Conservation (phyloP, 768 basidiomycete species). For the Lactifluus volemus region DNA sequence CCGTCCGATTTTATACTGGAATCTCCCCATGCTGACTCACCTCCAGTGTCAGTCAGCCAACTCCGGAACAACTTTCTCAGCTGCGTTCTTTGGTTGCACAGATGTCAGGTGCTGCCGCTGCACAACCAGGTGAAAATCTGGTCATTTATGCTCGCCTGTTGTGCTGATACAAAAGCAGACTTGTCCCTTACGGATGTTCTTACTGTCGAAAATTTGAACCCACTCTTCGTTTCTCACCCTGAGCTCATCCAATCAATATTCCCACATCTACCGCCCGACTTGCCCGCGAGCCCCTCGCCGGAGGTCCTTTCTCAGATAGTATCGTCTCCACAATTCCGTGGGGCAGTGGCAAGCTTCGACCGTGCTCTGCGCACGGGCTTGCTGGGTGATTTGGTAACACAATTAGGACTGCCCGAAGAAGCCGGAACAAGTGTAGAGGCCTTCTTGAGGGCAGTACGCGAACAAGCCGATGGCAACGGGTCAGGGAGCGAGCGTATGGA, state of each 20-base stretch:
- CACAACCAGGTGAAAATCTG: constrained; percentile 28
- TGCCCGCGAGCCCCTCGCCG: constrained; percentile 57
- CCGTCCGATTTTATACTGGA: not conserved
- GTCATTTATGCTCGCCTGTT: constrained; percentile 10
- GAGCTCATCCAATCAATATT: constrained; percentile 61
- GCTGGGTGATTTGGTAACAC: constrained; percentile 62
- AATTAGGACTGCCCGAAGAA: constrained; percentile 76
- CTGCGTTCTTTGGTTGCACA: constrained; percentile 42
- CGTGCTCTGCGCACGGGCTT: constrained; percentile 78
- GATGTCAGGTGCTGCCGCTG: constrained; percentile 31
- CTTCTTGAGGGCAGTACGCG: constrained; percentile 73
- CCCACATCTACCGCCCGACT: constrained; percentile 75
- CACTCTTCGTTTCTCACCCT: constrained; percentile 63
- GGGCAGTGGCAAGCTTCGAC: constrained; percentile 72
- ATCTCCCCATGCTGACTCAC: not conserved
- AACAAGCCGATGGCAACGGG: constrained; percentile 53
- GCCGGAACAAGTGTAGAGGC: constrained; percentile 71
- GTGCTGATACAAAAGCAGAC: constrained; percentile 31
- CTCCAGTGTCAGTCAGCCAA: constrained; percentile 23
- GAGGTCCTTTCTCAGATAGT: constrained; percentile 70
- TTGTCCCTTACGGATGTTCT: constrained; percentile 67
- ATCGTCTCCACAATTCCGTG: constrained; percentile 75
- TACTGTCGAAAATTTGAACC: constrained; percentile 60
- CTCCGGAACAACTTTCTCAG: constrained; percentile 60
- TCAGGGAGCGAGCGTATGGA: constrained; percentile 59